A percentile compares a stretch with the other conserved stretches of the same genome.
These are phyloP conservation scores for Trichoderma sp. DNA, from an alignment of 2,329 filamentous ascomycete genomes.

Conservation along the genomic window DNA sequence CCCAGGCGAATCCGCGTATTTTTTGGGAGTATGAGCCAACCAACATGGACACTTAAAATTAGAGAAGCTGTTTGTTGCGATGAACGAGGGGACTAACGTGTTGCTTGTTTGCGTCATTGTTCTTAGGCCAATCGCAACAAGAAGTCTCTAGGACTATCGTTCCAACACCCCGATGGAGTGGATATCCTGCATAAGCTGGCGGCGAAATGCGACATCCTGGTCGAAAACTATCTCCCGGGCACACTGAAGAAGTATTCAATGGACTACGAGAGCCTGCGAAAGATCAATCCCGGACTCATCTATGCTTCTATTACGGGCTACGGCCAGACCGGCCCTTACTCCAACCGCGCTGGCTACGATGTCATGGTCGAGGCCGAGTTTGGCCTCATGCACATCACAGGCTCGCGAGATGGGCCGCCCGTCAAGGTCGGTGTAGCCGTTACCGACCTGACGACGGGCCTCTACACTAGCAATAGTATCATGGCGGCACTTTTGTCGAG, in stretches of 20 bases:
- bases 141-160: constrained; percentile 88
- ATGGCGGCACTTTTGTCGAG: constrained; percentile 88
- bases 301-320: constrained; percentile 98
- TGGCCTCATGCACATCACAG: constrained; percentile 98
- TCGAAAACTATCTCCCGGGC: constrained; percentile 95
- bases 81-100: background rate
- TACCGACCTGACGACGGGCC: constrained; percentile 89
- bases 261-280: constrained; percentile 78
- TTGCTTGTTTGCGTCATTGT: background rate
- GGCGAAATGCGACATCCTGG: constrained; percentile 84
- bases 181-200: constrained; percentile 84
- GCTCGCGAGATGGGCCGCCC: constrained; percentile 80
- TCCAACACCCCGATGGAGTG: constrained; percentile 80
- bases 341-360: constrained; percentile 87
- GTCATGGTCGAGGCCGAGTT: constrained; percentile 99
- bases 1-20: constrained; percentile 92
- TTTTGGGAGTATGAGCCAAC: constrained; percentile 65
- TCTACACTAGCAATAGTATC: constrained; percentile 94
- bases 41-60: background rate
- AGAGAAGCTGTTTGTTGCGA: background rate
- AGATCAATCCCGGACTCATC: constrained; percentile 83
- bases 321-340: constrained; percentile 91
- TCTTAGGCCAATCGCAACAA: constrained; percentile 91
- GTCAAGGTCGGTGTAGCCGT: constrained; percentile 98
- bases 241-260: constrained; percentile 86